phyloP scores from a whole-genome alignment of 1,284 basidiomycete genomes.

The Rhodotorula sp. region DNA sequence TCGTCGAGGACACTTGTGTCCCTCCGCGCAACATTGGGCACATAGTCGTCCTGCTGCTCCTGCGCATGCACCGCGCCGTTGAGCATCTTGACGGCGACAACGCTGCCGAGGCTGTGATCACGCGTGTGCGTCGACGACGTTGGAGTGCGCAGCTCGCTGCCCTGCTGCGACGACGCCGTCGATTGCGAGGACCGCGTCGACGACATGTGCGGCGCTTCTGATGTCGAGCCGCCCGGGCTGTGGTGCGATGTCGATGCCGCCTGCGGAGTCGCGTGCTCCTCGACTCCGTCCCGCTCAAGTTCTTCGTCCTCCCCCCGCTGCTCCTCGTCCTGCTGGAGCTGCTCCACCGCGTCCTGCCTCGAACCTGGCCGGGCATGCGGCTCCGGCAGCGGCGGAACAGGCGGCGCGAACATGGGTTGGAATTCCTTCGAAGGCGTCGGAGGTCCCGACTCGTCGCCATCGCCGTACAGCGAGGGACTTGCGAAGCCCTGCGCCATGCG shows the following conservation, averaged over 20 bases:
- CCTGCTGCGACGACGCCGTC: not conserved
- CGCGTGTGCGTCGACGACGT: not conserved
- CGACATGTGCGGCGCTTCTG: not conserved
- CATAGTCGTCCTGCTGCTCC: not conserved
- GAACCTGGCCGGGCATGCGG: too few species aligned
- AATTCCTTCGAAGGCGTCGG: conserved; percentile 15
- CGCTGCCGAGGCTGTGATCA: not conserved
- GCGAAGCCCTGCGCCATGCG: not conserved
- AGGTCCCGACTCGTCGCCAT: conserved; percentile 5
- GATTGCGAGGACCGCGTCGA: conserved; percentile 1
- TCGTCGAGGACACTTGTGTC: not conserved
- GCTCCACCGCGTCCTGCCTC: too few species aligned
- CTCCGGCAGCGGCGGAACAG: not conserved
- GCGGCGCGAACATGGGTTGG: not conserved
- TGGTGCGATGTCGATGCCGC: not conserved
- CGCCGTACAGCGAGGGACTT: not conserved
- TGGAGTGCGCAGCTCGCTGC: conserved; percentile 1
- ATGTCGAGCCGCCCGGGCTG: not conserved
- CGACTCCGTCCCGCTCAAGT: not conserved
- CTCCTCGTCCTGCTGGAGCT: too few species aligned
- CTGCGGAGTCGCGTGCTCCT: not conserved
- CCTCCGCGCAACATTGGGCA: not conserved
- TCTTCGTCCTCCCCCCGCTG: too few species aligned
- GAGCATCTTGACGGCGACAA: not conserved
- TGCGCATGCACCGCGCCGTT: not conserved